Percentiles rank a stretch among this genome's conserved stretches.
phyloP scores from a whole-genome alignment of 306 rosid genomes.

The Cucurbita argyrosperma region DNA sequence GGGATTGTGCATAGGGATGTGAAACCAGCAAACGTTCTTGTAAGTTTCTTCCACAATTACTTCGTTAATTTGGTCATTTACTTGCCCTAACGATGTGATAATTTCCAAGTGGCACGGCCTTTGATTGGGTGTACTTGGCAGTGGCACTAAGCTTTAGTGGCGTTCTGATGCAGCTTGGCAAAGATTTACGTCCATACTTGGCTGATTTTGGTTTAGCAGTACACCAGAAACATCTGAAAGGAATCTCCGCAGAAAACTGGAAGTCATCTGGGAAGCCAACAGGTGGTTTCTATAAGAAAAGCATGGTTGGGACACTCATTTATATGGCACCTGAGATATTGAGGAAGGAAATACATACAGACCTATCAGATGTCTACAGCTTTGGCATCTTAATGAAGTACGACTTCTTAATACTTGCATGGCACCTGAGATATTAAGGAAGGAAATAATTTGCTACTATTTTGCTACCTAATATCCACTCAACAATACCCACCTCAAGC shows the following conservation, averaged over 20 bases:
- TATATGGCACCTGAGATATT: slow-evolving; percentile 97
- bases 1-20: slow-evolving; percentile 95
- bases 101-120: background rate
- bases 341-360: slow-evolving; percentile 66
- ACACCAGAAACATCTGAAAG: slow-evolving; percentile 44
- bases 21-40: slow-evolving; percentile 92
- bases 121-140: background rate
- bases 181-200: slow-evolving; percentile 50
- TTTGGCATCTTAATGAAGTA: slow-evolving; percentile 80
- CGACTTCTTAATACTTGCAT: slow-evolving; percentile 9
- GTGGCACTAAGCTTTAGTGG: background rate
- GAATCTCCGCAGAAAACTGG: slow-evolving; percentile 63
- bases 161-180: slow-evolving; percentile 57
- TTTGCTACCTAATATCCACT: no score
- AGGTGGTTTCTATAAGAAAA: slow-evolving; percentile 90
- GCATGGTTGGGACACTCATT: slow-evolving; percentile 83
- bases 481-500: no score
- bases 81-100: background rate
- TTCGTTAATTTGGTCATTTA: background rate
- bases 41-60: slow-evolving; percentile 20
- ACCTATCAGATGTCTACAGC: slow-evolving; percentile 84
- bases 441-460: no score
- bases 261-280: slow-evolving; percentile 87
- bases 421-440: no score
- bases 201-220: slow-evolving; percentile 95